Base-by-base conservation (phyloP, 2,329 filamentous ascomycete genomes). In the Stromatinia cepivora region DNA sequence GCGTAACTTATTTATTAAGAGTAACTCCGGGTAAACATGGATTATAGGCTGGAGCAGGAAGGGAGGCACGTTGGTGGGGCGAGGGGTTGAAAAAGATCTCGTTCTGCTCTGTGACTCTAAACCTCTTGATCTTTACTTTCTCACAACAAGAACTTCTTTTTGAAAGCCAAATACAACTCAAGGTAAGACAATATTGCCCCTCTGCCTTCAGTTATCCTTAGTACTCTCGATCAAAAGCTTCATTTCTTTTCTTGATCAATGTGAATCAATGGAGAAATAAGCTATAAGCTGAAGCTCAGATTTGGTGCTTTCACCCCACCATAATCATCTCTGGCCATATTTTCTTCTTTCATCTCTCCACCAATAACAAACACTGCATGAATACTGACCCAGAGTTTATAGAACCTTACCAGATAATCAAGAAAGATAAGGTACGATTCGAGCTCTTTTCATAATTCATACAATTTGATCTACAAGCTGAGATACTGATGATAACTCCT, bases 231-330 rank as follows among this genome's bases (percentile, higher is more conserved):
- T 17, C 9, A 6, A n/a, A 62, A 46, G 22, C 48, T 68, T 28
- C 66, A 36, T 42, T 6, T 45, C 31, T 17, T 68, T 48, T 68
- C 66, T 52, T 39, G 48, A 45, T 28, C 10, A 59, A 28, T 20
- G 56, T 59, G n/a, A 59, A 64, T 52, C 31, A 42, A 39, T 3
- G 52, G 31, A 64, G 46, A 28, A 52, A 52, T 22, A 28, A 52
- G 61, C 31, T 52, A 34, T 57, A n/a, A 61, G 28, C 48, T 54
- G 69, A 66, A 72, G 45, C 72, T 71, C 70, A 66, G 69, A 66
- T 69, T 52, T 71, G 70, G 66, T 72, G 69, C 54, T 69, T 70
- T 64, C 70, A 75, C 71, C 70, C 71, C 72, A 74, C 74, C 71
- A 70, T 70, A 45, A 63, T 67, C 56, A 45, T 36, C 46, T 28